Evolutionary conservation across 2,329 filamentous ascomycete species (phyloP).

Genomic region (Aureobasidium subglaciale): DNA sequence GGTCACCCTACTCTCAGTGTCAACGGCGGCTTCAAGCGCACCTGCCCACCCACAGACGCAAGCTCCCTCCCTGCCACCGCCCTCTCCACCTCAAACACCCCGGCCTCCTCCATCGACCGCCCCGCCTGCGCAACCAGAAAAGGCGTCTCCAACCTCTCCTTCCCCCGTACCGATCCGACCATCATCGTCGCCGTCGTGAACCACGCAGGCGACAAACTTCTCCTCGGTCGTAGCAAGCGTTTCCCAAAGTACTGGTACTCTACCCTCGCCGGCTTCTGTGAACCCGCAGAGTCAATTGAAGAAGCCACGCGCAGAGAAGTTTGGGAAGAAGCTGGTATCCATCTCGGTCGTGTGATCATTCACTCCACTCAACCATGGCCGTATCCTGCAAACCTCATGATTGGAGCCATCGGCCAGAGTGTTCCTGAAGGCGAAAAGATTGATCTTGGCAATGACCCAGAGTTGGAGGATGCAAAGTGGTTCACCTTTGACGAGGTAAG

Average conservation of each 20-base stretch:
- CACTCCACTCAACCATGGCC: conserved; percentile 48
- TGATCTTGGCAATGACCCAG: conserved; percentile 77
- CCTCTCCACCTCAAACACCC: conserved; percentile 26
- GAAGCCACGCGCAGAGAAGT: conserved; percentile 46
- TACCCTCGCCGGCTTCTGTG: conserved; percentile 59
- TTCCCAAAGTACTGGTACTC: conserved; percentile 84
- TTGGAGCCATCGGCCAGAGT: conserved; percentile 74
- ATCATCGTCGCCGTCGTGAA: conserved; percentile 93
- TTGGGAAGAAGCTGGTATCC: conserved; percentile 44
- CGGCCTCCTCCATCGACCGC: conserved; percentile 32
- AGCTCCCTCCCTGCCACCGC: conserved; percentile 36
- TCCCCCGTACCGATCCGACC: conserved; percentile 87
- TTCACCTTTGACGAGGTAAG: conserved; percentile 73
- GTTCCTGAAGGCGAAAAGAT: conserved; percentile 70
- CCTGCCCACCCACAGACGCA: conserved; percentile 66
- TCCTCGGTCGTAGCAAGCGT: conserved; percentile 77
- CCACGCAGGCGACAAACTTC: conserved; percentile 64
- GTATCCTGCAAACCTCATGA: conserved; percentile 49
- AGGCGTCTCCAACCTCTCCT: conserved; percentile 82
- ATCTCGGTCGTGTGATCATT: conserved; percentile 44
- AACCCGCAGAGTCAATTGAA: conserved; percentile 45
- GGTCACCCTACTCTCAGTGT: conserved; percentile 73
- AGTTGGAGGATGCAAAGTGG: conserved; percentile 87
- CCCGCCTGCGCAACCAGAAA: conserved; percentile 72
- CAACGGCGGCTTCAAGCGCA: conserved; percentile 72